Base-by-base conservation (phyloP, 2,329 filamentous ascomycete species). In the Alternaria infectoria region DNA sequence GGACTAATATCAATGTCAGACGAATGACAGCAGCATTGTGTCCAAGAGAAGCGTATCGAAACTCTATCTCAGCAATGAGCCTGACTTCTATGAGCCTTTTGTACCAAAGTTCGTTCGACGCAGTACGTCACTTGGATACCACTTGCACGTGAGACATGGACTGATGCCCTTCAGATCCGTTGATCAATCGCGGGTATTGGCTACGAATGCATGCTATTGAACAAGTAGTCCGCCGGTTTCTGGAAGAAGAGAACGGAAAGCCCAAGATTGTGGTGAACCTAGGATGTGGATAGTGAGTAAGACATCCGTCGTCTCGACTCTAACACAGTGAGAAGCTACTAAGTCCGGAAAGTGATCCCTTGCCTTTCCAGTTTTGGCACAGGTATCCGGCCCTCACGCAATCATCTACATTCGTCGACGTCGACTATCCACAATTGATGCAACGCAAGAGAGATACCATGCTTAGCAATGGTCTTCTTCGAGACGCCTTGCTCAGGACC, bases 21-120 rank as follows among this genome's bases (percentile, higher is more conserved):
- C 93, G 61, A 97, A 97, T 78, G 94, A 90, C 77, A 95, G 92
- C 80, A 96, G 92, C 74, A 97, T 97, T 70, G 90, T 94, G 15
- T 97, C 93, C 13, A 97, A 97, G 78, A 86, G 93, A 69, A 96
- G 93, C 72, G 94, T 97, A n/a, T 93, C 97, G 76, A 90, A 90
- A 70, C 83, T 97, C 13, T 97, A 97, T 79, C 90, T 92, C 75
- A 86, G 90, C 15, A 73, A 88, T 65, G 89, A 96, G 73, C 88
- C 91, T 26, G 91, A 96, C 77, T 97, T 92, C 82, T 95, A 96
- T 71, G 90, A 91, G 50, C 90, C 93, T 75, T 97, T 97, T 79
- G 93, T 97, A 32, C 90, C 88, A 69, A 96, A 94, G 77, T 91
- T 91, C 69, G 90, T 93, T 79, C 86, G 93, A 64, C 86, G 94